phyloP scores from a whole-genome alignment of 192 early-diverging fungal genomes.

The Coemansia sp. region DNA sequence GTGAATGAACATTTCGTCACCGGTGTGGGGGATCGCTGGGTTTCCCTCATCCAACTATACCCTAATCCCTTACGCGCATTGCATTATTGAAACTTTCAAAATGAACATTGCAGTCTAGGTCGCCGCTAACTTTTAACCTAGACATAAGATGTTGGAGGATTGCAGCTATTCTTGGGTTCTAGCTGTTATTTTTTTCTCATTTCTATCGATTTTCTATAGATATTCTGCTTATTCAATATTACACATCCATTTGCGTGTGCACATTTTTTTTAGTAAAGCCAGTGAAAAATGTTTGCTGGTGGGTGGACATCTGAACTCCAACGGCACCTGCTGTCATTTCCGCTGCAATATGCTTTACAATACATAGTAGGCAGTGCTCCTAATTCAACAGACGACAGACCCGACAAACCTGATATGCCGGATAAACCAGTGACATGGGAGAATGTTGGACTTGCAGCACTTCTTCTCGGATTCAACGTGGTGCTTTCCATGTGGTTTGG shows the following conservation, averaged over 20 bases:
- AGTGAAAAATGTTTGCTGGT: background rate
- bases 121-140: no score
- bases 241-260: background rate
- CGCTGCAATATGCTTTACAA: background rate
- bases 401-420: constrained; percentile 32
- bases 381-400: background rate
- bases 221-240: no score
- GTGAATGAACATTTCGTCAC: no score
- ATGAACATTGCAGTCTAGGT: no score
- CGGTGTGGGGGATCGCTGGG: no score
- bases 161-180: no score
- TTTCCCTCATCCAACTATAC: no score
- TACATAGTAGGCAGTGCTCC: background rate
- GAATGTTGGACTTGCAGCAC: constrained; percentile 64
- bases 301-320: constrained; percentile 20
- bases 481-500: constrained; percentile 64
- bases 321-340: constrained; percentile 26
- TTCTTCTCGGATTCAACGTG: constrained; percentile 62
- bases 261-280: background rate
- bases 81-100: no score
- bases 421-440: constrained; percentile 40
- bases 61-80: no score
- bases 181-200: no score
- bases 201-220: no score
- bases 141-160: no score